Evolutionary conservation across 352 stramenopile species (phyloP).

Genomic region (Salisapilia sapeloensis): DNA sequence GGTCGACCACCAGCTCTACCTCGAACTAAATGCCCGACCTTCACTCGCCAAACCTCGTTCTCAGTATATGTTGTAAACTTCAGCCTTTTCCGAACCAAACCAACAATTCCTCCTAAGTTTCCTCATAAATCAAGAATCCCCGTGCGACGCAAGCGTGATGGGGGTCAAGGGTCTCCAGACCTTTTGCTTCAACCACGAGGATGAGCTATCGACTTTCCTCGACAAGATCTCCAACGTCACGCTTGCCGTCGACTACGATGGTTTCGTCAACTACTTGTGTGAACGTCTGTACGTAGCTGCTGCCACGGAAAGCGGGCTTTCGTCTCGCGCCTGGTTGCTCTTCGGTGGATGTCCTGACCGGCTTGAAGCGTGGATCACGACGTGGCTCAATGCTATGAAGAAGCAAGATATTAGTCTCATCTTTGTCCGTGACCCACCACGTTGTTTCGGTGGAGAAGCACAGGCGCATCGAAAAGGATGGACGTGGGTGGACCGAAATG

Average conservation of each 20-base stretch:
- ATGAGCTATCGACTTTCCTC: slow-evolving; percentile 12
- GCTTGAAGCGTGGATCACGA: slow-evolving; percentile 23
- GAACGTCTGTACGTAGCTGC: slow-evolving; percentile 26
- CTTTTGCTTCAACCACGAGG: slow-evolving; percentile 36
- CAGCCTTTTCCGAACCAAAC: no score
- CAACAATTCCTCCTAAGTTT: no score
- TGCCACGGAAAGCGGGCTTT: slow-evolving; percentile 8
- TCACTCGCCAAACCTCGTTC: no score
- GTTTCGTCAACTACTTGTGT: slow-evolving; percentile 60
- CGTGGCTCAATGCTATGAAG: slow-evolving; percentile 15
- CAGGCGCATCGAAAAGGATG: slow-evolving; percentile 48
- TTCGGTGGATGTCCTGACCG: slow-evolving; percentile 34
- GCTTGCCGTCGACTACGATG: slow-evolving; percentile 66
- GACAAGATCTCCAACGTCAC: slow-evolving; percentile 35
- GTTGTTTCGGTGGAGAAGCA: slow-evolving; percentile 52
- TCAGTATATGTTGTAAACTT: no score
- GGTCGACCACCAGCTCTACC: no score
- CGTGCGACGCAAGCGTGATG: no score
- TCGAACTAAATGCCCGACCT: no score
- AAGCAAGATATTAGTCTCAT: slow-evolving; percentile 24
- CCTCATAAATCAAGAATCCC: no score
- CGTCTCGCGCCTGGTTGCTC: slow-evolving; percentile 29
- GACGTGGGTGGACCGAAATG: slow-evolving; percentile 27
- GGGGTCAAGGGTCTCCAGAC: slow-evolving; percentile 39
- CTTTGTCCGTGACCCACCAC: slow-evolving; percentile 58